phyloP scores from a whole-genome alignment of 495 filamentous ascomycete genomes.

The Neurospora sp. region DNA sequence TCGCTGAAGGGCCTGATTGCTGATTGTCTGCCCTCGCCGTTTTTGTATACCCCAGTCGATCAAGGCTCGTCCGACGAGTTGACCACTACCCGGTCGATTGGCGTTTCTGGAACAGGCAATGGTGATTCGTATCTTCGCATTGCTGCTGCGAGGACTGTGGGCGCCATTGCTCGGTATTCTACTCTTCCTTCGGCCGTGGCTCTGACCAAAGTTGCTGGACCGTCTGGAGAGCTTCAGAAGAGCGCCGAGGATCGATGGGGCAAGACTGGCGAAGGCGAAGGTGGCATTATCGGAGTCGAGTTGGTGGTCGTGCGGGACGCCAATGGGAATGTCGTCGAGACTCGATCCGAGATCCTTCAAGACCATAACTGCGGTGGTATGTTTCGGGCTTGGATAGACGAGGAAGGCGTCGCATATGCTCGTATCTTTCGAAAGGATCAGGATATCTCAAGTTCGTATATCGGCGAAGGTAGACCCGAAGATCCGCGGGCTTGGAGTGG shows the following conservation, averaged over 20 bases:
- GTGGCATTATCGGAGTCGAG: conserved; percentile 84
- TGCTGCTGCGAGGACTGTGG: conserved; percentile 60
- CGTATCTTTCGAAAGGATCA: conserved; percentile 47
- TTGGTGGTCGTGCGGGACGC: conserved; percentile 34
- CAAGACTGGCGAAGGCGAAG: conserved; percentile 68
- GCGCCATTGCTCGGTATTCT: conserved; percentile 59
- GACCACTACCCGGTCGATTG: conserved; percentile 47
- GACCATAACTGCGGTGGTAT: conserved; percentile 87
- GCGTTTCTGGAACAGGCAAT: conserved; percentile 78
- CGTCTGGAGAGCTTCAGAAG: conserved; percentile 61
- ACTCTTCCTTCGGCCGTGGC: conserved; percentile 36
- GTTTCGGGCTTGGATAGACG: conserved; percentile 73
- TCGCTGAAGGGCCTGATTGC: conserved; percentile 32
- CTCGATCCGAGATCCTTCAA: conserved; percentile 43
- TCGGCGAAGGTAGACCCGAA: conserved; percentile 8
- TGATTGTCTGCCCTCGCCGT: conserved; percentile 43
- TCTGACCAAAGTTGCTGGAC: conserved; percentile 54
- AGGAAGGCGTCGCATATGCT: conserved; percentile 48
- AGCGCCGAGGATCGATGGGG: conserved; percentile 71
- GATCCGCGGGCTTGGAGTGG: neutral
- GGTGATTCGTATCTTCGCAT: conserved; percentile 79
- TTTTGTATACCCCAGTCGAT: conserved; percentile 22
- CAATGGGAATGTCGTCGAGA: conserved; percentile 31
- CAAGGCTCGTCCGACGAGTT: neutral
- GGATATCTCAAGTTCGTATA: conserved; percentile 8